These are phyloP conservation scores for Trichoderma afroharzianum DNA, from an alignment of 2,329 filamentous ascomycete genomes.

Conservation along the genomic window DNA sequence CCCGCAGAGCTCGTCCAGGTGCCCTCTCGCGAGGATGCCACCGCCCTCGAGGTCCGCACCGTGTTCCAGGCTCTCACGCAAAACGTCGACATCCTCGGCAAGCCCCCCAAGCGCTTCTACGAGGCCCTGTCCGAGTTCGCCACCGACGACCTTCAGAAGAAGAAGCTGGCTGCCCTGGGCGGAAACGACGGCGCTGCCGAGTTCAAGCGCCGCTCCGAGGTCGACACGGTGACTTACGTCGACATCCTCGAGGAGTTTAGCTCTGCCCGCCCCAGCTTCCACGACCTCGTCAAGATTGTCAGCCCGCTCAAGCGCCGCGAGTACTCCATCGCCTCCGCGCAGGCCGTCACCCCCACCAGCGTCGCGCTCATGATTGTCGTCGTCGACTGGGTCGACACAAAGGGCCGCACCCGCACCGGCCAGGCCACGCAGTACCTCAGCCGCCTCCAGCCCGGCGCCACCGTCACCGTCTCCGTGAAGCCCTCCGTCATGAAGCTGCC, in stretches of 20 bases:
- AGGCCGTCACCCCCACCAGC: slow-evolving; percentile 86
- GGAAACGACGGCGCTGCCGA: slow-evolving; percentile 77
- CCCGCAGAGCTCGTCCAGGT: slow-evolving; percentile 85
- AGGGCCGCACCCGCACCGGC: slow-evolving; percentile 83
- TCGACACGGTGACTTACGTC: slow-evolving; percentile 86
- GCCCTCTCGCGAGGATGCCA: slow-evolving; percentile 73
- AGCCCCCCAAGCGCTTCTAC: slow-evolving; percentile 97
- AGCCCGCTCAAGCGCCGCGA: slow-evolving; percentile 91
- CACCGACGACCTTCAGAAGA: slow-evolving; percentile 75
- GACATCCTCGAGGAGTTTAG: slow-evolving; percentile 86
- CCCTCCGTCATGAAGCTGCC: slow-evolving; percentile 99
- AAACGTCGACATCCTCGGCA: slow-evolving; percentile 94
- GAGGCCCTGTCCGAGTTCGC: slow-evolving; percentile 86
- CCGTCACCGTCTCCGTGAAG: slow-evolving; percentile 91
- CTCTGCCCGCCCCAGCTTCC: slow-evolving; percentile 83
- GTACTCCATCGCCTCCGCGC: slow-evolving; percentile 98
- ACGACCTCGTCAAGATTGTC: slow-evolving; percentile 84
- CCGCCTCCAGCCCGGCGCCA: slow-evolving; percentile 66
- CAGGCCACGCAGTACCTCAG: slow-evolving; percentile 91
- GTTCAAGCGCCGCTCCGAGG: slow-evolving; percentile 87
- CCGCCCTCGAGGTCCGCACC: slow-evolving; percentile 78
- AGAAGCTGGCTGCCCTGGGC: slow-evolving; percentile 71
- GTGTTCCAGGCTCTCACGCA: slow-evolving; percentile 88
- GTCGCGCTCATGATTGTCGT: slow-evolving; percentile 96
- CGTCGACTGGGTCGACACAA: slow-evolving; percentile 88